Evolutionary conservation across 352 stramenopile genomes (phyloP).

Genomic region (Globisporangium nagaii): DNA sequence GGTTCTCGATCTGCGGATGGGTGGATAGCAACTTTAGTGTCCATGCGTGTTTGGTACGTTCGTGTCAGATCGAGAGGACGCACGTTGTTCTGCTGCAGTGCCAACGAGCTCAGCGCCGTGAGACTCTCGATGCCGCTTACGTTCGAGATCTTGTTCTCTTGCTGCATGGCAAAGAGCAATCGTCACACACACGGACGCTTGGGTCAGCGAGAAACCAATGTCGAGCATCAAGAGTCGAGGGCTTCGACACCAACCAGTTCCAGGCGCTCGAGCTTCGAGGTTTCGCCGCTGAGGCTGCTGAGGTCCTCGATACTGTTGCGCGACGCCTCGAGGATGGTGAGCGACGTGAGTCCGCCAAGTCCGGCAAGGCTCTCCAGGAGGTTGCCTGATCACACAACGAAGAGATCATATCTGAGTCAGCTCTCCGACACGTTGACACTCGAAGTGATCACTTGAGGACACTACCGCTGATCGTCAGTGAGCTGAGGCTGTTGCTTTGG

Average conservation of each 20-base stretch:
- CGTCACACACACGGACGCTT: not conserved
- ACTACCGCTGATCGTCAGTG: slow-evolving; percentile 58
- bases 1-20: slow-evolving; percentile 35
- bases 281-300: slow-evolving; percentile 26
- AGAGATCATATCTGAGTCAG: not conserved
- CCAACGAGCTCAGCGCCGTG: slow-evolving; percentile 31
- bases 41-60: not conserved
- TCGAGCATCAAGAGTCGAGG: not conserved
- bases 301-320: slow-evolving; percentile 49
- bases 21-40: not conserved
- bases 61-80: not conserved
- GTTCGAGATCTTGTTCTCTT: slow-evolving; percentile 62
- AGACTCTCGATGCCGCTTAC: slow-evolving; percentile 52
- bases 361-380: slow-evolving; percentile 40
- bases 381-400: slow-evolving; percentile 30
- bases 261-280: slow-evolving; percentile 44
- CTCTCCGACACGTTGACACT: not conserved
- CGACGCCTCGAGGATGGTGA: slow-evolving; percentile 51
- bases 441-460: not conserved
- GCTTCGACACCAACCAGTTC: slow-evolving; percentile 30
- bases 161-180: slow-evolving; percentile 19
- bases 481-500: slow-evolving; percentile 37
- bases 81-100: slow-evolving; percentile 61
- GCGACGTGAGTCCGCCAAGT: slow-evolving; percentile 32
- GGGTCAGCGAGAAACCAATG: not conserved